Evolutionary conservation across 164 flowering plant genomes (phyloP).

Genomic region (Liquidambar formosana): DNA sequence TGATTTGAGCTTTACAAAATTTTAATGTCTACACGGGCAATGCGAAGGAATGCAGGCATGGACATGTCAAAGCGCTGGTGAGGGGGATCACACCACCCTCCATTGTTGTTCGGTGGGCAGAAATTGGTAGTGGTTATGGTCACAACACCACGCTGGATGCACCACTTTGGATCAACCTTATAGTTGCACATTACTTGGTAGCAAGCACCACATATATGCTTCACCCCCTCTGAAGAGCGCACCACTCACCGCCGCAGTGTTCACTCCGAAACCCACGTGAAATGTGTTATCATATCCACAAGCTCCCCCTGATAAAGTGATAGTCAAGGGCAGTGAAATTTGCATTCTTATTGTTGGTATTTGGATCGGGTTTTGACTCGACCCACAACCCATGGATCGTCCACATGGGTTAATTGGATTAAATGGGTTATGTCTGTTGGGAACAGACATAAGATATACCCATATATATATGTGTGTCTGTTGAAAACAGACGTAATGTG

Average conservation of each 20-base stretch:
- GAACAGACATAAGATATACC: no score
- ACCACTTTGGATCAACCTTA: conserved; percentile 61
- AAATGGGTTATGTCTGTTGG: no score
- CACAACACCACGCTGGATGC: conserved; percentile 41
- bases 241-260: conserved; percentile 73
- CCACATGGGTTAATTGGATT: no score
- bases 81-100: conserved; percentile 86
- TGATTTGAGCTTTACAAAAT: no score
- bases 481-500: no score
- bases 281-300: conserved; percentile 79
- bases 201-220: conserved; percentile 83
- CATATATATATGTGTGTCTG: no score
- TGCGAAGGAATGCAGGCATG: conserved; percentile 60
- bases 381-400: no score
- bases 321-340: no score
- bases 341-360: no score
- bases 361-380: no score
- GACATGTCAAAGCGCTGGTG: conserved; percentile 82
- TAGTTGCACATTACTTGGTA: conserved; percentile 56
- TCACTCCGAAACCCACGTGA: conserved; percentile 70
- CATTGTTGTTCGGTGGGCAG: conserved; percentile 80
- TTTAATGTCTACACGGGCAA: no score
- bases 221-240: conserved; percentile 58
- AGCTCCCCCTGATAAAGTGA: conserved; percentile 82
- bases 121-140: conserved; percentile 81